Percentiles rank a stretch among this genome's conserved stretches.
These are phyloP conservation scores for Onygena corvina DNA, from an alignment of 2,329 filamentous ascomycete species.

Conservation along the genomic window DNA sequence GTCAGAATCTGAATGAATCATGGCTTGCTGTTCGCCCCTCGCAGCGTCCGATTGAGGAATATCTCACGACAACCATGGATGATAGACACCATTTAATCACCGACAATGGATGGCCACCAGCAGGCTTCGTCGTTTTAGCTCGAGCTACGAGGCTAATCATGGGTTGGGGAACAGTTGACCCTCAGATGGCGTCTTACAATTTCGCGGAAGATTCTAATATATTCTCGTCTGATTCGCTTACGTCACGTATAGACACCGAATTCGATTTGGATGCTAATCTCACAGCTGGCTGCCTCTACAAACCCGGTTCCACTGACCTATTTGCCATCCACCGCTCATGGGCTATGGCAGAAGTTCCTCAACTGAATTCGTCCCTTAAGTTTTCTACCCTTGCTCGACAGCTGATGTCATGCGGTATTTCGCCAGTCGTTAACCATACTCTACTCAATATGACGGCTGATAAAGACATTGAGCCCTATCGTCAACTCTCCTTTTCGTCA, in stretches of 20 bases:
- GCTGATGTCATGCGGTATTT: slow-evolving; percentile 48
- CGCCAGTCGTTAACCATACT: slow-evolving; percentile 46
- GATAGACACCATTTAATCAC: slow-evolving; percentile 35
- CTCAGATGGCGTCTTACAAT: slow-evolving; percentile 47
- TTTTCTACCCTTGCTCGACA: slow-evolving; percentile 28
- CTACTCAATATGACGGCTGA: slow-evolving; percentile 43
- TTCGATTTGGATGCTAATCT: slow-evolving; percentile 32
- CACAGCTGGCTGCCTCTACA: slow-evolving; percentile 44
- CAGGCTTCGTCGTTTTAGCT: slow-evolving; percentile 45
- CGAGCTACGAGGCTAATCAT: slow-evolving; percentile 44
- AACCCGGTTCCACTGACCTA: slow-evolving; percentile 31
- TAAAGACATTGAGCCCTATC: slow-evolving; percentile 36
- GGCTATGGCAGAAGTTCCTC: slow-evolving; percentile 30
- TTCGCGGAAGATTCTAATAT: slow-evolving; percentile 42
- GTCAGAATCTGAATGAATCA: slow-evolving; percentile 44
- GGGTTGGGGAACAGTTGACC: slow-evolving; percentile 45
- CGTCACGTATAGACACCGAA: slow-evolving; percentile 26
- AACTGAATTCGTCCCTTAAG: slow-evolving; percentile 19
- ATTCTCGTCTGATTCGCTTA: slow-evolving; percentile 40
- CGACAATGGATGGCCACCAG: slow-evolving; percentile 52
- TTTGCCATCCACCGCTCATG: slow-evolving; percentile 43
- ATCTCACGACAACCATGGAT: slow-evolving; percentile 37
- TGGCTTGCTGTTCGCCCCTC: slow-evolving; percentile 41
- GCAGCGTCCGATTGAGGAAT: slow-evolving; percentile 40
- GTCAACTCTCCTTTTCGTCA: slow-evolving; percentile 39